Evolutionary conservation across 2,329 filamentous ascomycete genomes (phyloP).

Genomic region (Calonectria naviculata): DNA sequence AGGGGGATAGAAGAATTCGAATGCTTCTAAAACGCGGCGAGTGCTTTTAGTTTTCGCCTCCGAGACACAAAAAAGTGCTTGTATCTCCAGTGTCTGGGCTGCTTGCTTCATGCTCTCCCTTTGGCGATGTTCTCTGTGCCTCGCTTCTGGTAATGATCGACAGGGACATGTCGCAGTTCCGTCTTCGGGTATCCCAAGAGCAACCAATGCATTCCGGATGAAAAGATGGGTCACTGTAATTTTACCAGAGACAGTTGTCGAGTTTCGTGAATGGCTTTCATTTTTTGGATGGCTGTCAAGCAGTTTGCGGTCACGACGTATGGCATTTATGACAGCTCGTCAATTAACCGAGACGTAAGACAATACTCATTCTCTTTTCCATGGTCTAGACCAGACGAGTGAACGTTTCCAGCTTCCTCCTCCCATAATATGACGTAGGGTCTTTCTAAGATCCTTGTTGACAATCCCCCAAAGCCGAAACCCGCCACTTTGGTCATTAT

Average conservation of each 20-base stretch:
- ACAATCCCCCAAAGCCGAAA: background rate
- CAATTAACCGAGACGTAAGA: background rate
- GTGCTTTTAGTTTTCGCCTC: background rate
- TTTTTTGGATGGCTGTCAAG: too few relatives aligned
- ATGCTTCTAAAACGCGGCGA: background rate
- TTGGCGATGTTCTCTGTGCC: background rate
- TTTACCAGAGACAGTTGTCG: background rate
- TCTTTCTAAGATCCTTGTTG: too few relatives aligned
- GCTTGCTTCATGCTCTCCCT: background rate
- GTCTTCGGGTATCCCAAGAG: background rate
- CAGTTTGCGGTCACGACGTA: too few relatives aligned
- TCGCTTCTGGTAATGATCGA: background rate
- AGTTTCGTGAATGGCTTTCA: background rate
- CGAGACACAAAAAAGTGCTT: background rate
- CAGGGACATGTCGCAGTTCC: background rate
- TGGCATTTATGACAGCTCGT: too few relatives aligned
- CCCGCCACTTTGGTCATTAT: background rate
- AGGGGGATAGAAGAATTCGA: background rate
- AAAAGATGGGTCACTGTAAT: too few relatives aligned
- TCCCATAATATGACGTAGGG: background rate
- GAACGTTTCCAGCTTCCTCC: too few relatives aligned
- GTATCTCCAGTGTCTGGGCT: background rate
- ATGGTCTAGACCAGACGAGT: background rate
- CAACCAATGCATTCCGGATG: background rate
- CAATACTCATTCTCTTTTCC: background rate